Conservation (phyloP, 208 protist genomes). For the Leishmania mexicana region DNA sequence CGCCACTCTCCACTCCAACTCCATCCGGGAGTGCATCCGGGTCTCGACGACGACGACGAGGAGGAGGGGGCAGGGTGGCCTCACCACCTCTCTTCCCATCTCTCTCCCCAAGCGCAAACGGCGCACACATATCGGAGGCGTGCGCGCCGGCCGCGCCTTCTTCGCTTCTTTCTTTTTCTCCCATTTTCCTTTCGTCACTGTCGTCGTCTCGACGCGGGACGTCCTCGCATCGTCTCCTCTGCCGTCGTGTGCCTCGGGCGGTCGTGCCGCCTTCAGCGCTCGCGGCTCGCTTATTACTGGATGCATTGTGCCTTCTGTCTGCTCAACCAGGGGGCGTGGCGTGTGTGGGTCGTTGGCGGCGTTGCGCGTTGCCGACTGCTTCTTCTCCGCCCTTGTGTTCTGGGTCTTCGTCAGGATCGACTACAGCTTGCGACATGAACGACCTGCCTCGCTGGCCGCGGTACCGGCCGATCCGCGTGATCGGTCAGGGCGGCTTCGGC, state of each 20-base stretch:
- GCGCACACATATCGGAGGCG: too few relatives aligned
- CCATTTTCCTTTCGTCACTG: neutral
- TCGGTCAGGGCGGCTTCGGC: slow-evolving; percentile 75
- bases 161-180: neutral
- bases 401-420: neutral
- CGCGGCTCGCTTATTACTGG: neutral
- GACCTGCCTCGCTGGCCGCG: slow-evolving; percentile 50
- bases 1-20: neutral
- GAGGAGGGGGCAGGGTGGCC: neutral
- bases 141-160: neutral
- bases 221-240: neutral
- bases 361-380: neutral
- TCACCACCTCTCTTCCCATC: neutral
- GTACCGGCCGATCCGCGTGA: slow-evolving; percentile 49
- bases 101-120: too few relatives aligned
- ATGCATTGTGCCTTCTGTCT: too few relatives aligned
- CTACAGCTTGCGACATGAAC: slow-evolving; percentile 3
- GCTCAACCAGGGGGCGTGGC: neutral
- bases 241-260: neutral
- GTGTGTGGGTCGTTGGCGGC: neutral
- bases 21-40: neutral
- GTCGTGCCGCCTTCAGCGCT: neutral
- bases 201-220: neutral
- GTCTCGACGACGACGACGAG: neutral
- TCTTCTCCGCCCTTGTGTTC: slow-evolving; percentile 15